phyloP scores from a whole-genome alignment of 2,329 filamentous ascomycete species.

The Alternaria triticimaculans region DNA sequence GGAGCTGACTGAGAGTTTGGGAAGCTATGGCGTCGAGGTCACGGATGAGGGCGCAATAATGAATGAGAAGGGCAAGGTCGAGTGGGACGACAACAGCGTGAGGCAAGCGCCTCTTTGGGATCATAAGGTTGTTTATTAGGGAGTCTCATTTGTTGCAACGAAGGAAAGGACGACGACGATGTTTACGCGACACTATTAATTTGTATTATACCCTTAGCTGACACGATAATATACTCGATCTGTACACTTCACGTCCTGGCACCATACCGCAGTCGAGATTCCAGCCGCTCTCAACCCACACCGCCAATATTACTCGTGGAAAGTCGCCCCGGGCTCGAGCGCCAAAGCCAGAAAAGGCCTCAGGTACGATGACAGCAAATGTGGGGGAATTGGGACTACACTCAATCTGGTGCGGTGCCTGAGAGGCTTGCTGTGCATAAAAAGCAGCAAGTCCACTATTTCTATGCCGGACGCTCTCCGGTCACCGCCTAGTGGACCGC shows the following conservation, averaged over 20 bases:
- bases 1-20: slow-evolving; percentile 43
- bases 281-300: neutral
- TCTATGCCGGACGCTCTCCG: slow-evolving; percentile 1
- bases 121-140: slow-evolving; percentile 3
- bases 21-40: slow-evolving; percentile 45
- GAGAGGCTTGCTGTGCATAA: neutral
- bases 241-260: neutral
- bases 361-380: neutral
- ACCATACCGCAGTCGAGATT: neutral
- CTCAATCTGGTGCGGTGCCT: neutral
- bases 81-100: slow-evolving; percentile 40
- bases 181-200: neutral
- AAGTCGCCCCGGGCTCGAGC: neutral
- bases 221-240: neutral
- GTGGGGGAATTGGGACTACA: neutral
- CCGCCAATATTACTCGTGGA: neutral
- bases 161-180: neutral
- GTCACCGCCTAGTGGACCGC: neutral
- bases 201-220: neutral
- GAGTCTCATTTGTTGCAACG: neutral
- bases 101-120: slow-evolving; percentile 9
- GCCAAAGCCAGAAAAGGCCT: neutral
- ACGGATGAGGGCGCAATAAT: slow-evolving; percentile 55
- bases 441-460: neutral
- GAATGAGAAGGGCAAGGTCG: slow-evolving; percentile 54